Percentiles rank a stretch among this genome's conserved stretches.
Evolutionary conservation across 2,329 filamentous ascomycete species (phyloP).

Genomic region (Fusarium austroafricanum): DNA sequence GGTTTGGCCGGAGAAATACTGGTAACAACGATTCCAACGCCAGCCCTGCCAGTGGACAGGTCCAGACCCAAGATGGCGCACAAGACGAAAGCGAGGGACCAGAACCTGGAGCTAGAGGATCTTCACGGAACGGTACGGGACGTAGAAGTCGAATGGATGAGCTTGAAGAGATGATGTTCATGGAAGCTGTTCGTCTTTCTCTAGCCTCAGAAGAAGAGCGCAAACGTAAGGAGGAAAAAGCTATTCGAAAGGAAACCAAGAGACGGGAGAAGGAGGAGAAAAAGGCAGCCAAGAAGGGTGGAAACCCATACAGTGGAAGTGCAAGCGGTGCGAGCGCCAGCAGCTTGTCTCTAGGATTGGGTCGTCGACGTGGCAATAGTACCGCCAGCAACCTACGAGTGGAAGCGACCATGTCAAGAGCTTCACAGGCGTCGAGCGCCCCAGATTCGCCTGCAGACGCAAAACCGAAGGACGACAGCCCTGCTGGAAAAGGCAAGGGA

Average conservation of each 20-base stretch:
- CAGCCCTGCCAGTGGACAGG: constrained; percentile 48
- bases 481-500: constrained; percentile 73
- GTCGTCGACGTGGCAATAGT: constrained; percentile 70
- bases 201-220: constrained; percentile 94
- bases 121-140: constrained; percentile 38
- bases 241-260: constrained; percentile 78
- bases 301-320: constrained; percentile 52
- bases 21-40: constrained; percentile 52
- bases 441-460: constrained; percentile 41
- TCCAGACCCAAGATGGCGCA: constrained; percentile 25
- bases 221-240: constrained; percentile 76
- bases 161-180: constrained; percentile 98
- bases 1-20: constrained; percentile 68
- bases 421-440: constrained; percentile 48
- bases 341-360: constrained; percentile 70
- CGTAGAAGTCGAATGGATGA: constrained; percentile 77
- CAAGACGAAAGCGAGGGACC: constrained; percentile 38
- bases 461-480: constrained; percentile 49
- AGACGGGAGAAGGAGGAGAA: constrained; percentile 86
- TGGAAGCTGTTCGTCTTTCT: constrained; percentile 92
- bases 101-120: constrained; percentile 41
- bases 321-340: constrained; percentile 67
- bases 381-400: constrained; percentile 68
- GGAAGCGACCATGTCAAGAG: constrained; percentile 64
- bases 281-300: constrained; percentile 75